Conservation (phyloP, 2,329 filamentous ascomycete genomes). For the Rhynchosporium agropyri region DNA sequence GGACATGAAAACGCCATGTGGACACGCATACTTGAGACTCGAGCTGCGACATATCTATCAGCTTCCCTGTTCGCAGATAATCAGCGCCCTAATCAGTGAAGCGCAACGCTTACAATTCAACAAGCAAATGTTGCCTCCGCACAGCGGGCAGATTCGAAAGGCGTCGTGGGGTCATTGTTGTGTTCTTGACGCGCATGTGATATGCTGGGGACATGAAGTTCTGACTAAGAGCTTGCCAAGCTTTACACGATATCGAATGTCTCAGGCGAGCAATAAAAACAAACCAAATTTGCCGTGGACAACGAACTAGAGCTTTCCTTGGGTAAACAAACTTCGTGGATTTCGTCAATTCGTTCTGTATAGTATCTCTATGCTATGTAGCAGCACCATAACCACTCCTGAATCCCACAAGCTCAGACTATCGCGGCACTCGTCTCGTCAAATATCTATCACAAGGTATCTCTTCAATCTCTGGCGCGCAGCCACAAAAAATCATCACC, state of each 20-base stretch:
- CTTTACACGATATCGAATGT: neutral
- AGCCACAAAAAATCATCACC: neutral
- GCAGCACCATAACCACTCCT: neutral
- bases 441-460: slow-evolving; percentile 2
- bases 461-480: slow-evolving; percentile 1
- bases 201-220: slow-evolving; percentile 7
- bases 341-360: neutral
- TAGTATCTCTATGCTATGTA: neutral
- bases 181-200: neutral
- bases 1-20: slow-evolving; percentile 84
- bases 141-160: slow-evolving; percentile 38
- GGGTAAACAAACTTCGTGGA: neutral
- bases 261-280: neutral
- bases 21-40: slow-evolving; percentile 79
- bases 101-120: slow-evolving; percentile 39
- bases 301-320: neutral
- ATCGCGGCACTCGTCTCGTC: neutral
- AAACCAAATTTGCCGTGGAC: neutral
- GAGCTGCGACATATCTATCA: slow-evolving; percentile 55
- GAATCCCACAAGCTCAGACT: neutral
- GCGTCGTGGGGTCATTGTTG: slow-evolving; percentile 34
- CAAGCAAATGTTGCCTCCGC: slow-evolving; percentile 41
- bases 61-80: neutral
- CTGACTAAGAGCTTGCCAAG: neutral
- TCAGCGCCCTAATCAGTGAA: neutral